Conservation (phyloP, 768 basidiomycete genomes). For the Pleurotus giganteus region DNA sequence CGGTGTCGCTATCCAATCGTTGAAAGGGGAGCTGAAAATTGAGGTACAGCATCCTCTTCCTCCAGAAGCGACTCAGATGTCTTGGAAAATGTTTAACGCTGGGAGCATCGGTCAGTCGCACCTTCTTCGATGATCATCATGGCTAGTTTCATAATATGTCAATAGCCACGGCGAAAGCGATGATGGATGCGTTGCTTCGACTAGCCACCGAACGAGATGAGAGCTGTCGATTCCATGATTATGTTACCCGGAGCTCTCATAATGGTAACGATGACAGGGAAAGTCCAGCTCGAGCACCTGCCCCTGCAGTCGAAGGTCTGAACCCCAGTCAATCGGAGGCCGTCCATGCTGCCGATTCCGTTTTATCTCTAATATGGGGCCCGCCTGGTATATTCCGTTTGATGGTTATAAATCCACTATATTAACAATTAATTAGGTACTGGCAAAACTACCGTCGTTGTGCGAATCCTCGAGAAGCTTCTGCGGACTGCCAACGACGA, state of each 20-base stretch:
- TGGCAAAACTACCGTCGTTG: conserved; percentile 70
- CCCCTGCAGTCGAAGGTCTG: conserved; percentile 23
- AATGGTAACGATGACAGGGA: conserved; percentile 1
- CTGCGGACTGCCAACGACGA: conserved; percentile 25
- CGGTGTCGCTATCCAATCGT: conserved; percentile 54
- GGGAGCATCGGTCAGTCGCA: conserved; percentile 58
- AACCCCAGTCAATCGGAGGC: conserved; percentile 58
- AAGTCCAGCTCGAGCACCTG: background rate
- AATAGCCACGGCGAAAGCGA: conserved; percentile 58
- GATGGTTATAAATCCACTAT: background rate
- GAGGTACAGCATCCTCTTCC: conserved; percentile 56
- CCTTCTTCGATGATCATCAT: background rate
- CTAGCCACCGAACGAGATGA: conserved; percentile 40
- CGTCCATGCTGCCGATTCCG: conserved; percentile 40
- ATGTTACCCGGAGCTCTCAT: conserved; percentile 36
- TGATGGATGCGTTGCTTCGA: conserved; percentile 59
- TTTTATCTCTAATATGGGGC: conserved; percentile 64
- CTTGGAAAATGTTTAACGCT: conserved; percentile 65
- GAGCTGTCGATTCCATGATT: conserved; percentile 48
- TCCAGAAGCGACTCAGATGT: conserved; percentile 56
- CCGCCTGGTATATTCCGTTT: conserved; percentile 51
- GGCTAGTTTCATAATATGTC: background rate
- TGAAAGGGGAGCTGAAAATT: conserved; percentile 53
- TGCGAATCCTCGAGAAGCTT: conserved; percentile 52
- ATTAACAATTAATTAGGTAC: conserved; percentile 41